These are phyloP conservation scores for Phytophthora multivora DNA, from an alignment of 352 stramenopile genomes.

Conservation along the genomic window DNA sequence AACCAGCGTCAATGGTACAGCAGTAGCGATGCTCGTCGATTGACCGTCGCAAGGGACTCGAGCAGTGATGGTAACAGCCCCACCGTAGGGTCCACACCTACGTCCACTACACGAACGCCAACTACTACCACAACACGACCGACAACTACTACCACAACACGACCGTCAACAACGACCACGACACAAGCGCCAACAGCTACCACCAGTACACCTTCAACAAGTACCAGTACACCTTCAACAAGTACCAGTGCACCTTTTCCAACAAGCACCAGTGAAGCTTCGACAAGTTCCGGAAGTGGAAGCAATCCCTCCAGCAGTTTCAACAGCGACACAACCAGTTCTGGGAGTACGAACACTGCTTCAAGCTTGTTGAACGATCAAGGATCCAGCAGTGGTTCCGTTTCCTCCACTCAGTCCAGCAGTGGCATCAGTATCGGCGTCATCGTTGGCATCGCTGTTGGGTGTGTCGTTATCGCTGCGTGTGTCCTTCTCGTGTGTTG, in stretches of 20 bases:
- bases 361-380: not conserved
- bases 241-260: not conserved
- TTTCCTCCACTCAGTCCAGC: not conserved
- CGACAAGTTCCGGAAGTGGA: not conserved
- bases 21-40: not conserved
- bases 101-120: not conserved
- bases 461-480: not conserved
- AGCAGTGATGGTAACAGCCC: not conserved
- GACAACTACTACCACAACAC: not conserved
- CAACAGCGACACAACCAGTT: not conserved
- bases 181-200: not conserved
- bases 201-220: not conserved
- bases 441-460: constrained; percentile 3
- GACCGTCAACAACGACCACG: not conserved
- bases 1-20: constrained; percentile 10
- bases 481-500: constrained; percentile 1
- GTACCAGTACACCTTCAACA: not conserved
- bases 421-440: constrained; percentile 2
- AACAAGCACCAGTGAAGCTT: not conserved
- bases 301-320: constrained; percentile 3
- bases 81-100: constrained; percentile 1
- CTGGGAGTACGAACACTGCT: not conserved
- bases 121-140: not conserved
- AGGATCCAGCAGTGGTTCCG: not conserved
- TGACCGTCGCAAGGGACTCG: not conserved